Conservation (phyloP, 176 grass and related monocot species). For the Urochloa ruziziensis region DNA sequence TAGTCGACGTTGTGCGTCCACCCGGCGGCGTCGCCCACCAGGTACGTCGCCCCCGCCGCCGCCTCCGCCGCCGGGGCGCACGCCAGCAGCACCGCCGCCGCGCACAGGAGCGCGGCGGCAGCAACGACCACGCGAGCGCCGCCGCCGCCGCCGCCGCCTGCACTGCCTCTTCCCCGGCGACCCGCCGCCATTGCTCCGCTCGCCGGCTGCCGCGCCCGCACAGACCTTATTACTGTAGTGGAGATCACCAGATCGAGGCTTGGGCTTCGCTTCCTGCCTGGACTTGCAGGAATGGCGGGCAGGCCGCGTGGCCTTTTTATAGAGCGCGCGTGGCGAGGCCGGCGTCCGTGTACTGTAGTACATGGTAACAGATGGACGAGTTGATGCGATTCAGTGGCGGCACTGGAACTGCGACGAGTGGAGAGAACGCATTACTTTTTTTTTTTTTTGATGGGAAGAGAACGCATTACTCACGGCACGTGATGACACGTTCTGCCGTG, state of each 20-base stretch:
- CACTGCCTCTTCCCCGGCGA: constrained; percentile 29
- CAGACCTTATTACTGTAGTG: too few relatives aligned
- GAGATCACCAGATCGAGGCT: background rate
- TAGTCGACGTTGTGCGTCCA: constrained; percentile 24
- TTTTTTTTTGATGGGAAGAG: too few relatives aligned
- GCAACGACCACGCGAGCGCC: background rate
- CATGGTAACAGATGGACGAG: too few relatives aligned
- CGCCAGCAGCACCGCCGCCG: background rate
- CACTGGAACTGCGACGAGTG: background rate
- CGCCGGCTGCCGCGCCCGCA: background rate
- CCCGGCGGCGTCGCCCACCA: constrained; percentile 32
- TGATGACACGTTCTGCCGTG: background rate
- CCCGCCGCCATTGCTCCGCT: background rate
- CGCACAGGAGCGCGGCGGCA: background rate
- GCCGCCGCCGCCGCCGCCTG: background rate
- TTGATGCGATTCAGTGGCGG: background rate
- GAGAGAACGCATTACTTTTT: too few relatives aligned
- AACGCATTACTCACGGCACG: background rate
- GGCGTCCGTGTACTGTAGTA: background rate
- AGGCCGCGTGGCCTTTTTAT: background rate
- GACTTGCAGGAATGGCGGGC: background rate
- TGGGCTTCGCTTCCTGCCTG: background rate
- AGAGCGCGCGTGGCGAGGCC: background rate
- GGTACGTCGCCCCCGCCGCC: constrained; percentile 28
- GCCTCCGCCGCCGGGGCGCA: background rate